These are phyloP conservation scores for Brassica nigra DNA, from an alignment of 345 rosid genomes.

Conservation along the genomic window DNA sequence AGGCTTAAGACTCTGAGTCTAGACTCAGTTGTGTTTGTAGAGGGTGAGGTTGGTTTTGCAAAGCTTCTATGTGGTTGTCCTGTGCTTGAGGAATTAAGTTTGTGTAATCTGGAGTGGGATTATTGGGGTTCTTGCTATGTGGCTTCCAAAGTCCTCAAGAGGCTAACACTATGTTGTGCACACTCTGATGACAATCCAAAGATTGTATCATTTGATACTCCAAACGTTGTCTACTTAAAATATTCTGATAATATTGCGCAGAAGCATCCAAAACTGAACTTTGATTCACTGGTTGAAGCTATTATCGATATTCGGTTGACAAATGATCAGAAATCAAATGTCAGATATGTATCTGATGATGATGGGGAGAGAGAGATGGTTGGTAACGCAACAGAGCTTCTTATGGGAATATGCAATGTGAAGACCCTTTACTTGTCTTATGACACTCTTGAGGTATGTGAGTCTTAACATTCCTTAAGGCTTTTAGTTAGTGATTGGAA, in stretches of 20 bases:
- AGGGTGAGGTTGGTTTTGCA: slow-evolving; percentile 25
- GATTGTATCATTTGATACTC: slow-evolving; percentile 26
- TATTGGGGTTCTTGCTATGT: slow-evolving; percentile 26
- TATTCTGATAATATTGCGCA: slow-evolving; percentile 24
- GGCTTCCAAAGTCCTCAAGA: slow-evolving; percentile 27
- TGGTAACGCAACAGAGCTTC: slow-evolving; percentile 14
- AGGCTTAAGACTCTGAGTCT: slow-evolving; percentile 18
- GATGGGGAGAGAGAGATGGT: slow-evolving; percentile 19
- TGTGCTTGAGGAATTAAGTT: slow-evolving; percentile 27
- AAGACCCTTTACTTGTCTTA: slow-evolving; percentile 32
- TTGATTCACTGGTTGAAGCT: slow-evolving; percentile 28
- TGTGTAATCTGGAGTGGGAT: slow-evolving; percentile 21
- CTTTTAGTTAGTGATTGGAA: not conserved
- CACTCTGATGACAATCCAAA: slow-evolving; percentile 1
- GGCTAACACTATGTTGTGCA: slow-evolving; percentile 15
- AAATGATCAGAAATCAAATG: slow-evolving; percentile 14
- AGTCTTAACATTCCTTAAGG: not conserved
- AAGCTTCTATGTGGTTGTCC: slow-evolving; percentile 36
- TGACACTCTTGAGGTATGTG: slow-evolving; percentile 32
- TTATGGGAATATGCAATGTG: slow-evolving; percentile 38
- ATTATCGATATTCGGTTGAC: slow-evolving; percentile 21
- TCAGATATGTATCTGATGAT: slow-evolving; percentile 4
- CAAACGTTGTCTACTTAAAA: slow-evolving; percentile 28
- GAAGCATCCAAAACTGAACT: slow-evolving; percentile 12
- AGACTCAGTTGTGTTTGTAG: slow-evolving; percentile 27